Conservation (phyloP, 2,329 filamentous ascomycete genomes). For the Podosphaera leucotricha region DNA sequence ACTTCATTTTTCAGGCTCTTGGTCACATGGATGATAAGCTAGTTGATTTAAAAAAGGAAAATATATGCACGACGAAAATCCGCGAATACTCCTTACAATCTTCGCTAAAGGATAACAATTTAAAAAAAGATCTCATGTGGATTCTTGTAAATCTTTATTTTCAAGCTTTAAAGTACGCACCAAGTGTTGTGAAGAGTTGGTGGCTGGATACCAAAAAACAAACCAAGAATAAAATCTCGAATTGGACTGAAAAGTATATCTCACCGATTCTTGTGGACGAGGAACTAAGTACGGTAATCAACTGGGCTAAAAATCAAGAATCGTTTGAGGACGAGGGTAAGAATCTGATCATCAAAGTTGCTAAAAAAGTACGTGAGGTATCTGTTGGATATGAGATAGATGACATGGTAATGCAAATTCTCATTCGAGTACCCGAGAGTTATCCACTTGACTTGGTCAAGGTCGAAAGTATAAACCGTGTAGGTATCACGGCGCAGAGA, state of each 20-base stretch:
- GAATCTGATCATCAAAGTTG: conserved; percentile 44
- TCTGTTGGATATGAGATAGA: conserved; percentile 72
- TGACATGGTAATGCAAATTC: conserved; percentile 60
- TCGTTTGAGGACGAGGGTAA: conserved; percentile 25
- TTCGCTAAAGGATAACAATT: conserved; percentile 31
- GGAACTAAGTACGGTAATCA: conserved; percentile 40
- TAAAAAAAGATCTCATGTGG: conserved; percentile 58
- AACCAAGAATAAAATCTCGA: conserved; percentile 54
- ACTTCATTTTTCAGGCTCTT: conserved; percentile 66
- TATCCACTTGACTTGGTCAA: conserved; percentile 65
- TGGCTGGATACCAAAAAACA: conserved; percentile 63
- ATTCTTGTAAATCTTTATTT: conserved; percentile 74
- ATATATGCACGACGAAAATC: conserved; percentile 34
- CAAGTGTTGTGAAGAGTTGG: conserved; percentile 62
- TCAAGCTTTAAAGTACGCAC: conserved; percentile 50
- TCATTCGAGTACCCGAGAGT: conserved; percentile 54
- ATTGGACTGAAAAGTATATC: conserved; percentile 70
- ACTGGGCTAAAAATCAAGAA: conserved; percentile 37
- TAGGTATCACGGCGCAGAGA: conserved; percentile 72
- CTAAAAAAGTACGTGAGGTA: conserved; percentile 47
- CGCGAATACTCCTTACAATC: conserved; percentile 27
- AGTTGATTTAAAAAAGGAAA: conserved; percentile 46
- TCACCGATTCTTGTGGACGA: conserved; percentile 45
- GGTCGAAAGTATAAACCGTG: conserved; percentile 56
- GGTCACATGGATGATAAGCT: conserved; percentile 54